Evolutionary conservation across 2,329 filamentous ascomycete genomes (phyloP), one percentile per base, ranked within the genome.

Genomic region (Annulohypoxylon truncatum): DNA sequence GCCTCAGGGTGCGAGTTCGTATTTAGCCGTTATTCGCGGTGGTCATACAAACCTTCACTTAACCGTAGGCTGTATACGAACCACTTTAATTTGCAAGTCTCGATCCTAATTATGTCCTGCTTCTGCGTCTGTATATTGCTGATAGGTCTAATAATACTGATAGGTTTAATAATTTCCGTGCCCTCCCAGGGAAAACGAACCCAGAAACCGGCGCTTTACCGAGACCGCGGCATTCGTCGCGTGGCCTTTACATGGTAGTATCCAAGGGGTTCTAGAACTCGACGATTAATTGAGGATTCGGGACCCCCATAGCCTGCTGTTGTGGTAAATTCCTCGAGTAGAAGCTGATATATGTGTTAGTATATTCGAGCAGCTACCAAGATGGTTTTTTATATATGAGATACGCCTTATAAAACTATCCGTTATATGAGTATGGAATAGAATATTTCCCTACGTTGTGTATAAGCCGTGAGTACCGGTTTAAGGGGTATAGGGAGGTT

Each of bases 51-150:
- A 29, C 10, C 10, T 52, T 54, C 28, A 67, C 53, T 64, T 64
- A 67, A 29, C 61, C 61, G 57, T 31, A 67, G 65, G 56, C 65
- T 67, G 48, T 67, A 67, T 64, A 31, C 12, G 31, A 61, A 52
- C 2, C 38, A 67, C 52, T 64, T 57, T 65, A 58, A 57, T 46
- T 31, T 6, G 26, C 33, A 22, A 33, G 33, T 13, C 44, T 29
- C 13, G 31, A 28, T 38, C n/a, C 31, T 46, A 61, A 62, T 59
- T 59, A 55, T 63, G 29, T 54, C 52, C 13, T 18, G 18, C 5
- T 44, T 31, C 15, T 54, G 35, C 7, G 24, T 20, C 22, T 12
- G 13, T 50, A 58, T 58, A 58, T 58, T 48, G 40, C 29, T 47
- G 40, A 56, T 56, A 56, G 20, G 53, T 46, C 40, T 47, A 35